Base-by-base conservation (phyloP, 192 early-diverging fungal species). In the Chytriomyces sp. region DNA sequence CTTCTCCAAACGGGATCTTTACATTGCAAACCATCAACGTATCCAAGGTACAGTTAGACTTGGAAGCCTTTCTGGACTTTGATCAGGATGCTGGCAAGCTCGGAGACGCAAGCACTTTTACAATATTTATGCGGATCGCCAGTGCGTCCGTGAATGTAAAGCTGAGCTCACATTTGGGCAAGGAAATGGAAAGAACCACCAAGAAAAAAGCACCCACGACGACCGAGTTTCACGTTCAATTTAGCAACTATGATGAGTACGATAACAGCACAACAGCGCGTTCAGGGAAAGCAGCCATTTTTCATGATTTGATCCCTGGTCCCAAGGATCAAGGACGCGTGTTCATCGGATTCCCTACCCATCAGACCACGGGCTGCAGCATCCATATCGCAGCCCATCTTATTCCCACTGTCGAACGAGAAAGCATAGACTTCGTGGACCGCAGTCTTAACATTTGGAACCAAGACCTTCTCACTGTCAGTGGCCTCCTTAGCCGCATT, bases 341-440 rank as follows among this genome's bases (percentile, higher is more conserved):
- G 10, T 94, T 94, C 70, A 96, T 96, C 54, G 93, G 94, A 0
- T 85, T 95, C 64, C 93, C 92, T 0, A 96, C 94, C 3, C 89
- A 92, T 59, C 94, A 96, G 72, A 96, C 94, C 0, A 95, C 93
- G 1, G 93, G 94, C 22, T 92, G 88, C 71, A 84, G 83, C 26
- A 85, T 87, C 31, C 93, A 93, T 59, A 73, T 95, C 36, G 90
- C 91, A 8, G 91, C 88, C 8, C 87, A 92, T 39, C 83, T 96
- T 31, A 96, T 96, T 65, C 94, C 93, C 0, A 96, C 94, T 5
- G 94, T 96, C 3, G 93, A 96, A 64, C 87, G 94, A 53, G 94
- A 96, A 74, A 85, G 82, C 12, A 86, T 96, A 33, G 94, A 96
- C 59, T 94, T 96, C 84, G 92, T 92, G 4, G 93, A 95, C 77